Base-by-base conservation (phyloP, 1,284 basidiomycete genomes). In the Ganoderma leucocontextum region DNA sequence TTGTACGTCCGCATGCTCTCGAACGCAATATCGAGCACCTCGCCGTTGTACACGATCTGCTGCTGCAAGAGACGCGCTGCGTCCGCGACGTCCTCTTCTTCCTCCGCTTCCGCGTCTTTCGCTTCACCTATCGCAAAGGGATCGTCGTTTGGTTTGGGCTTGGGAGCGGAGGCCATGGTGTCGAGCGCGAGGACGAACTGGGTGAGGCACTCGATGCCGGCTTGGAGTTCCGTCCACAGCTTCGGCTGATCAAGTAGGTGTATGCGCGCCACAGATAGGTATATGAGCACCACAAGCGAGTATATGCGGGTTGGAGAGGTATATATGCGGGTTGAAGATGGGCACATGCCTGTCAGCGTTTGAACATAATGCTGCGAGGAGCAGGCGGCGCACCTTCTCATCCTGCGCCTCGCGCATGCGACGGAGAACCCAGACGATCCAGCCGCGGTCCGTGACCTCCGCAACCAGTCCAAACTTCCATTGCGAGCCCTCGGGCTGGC, bases 21-120 rank as follows among this genome's bases (percentile, higher is more conserved):
- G 52, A 96, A 82, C 0, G 95, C 88, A 29, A 96, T 89, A 75
- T 98, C 96, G 60, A 98, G 88, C 19, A 96, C 91, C 72, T 97
- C 95, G 42, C 94, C 95, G 75, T 96, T 96, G 82, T 98, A 98
- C 75, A 98, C 92, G 49, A 98, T 82, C 79, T 97, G 94, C 74
- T 95, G 90, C 75, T 95, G 94, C 2, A 98, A 83, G 15, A 91
- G 83, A 67, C 89, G 89, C 44, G 95, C 93, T 6, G 91, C 91
- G 55, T 97, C 93, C 42, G 84, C 81, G 68, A 95, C 84, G 4
- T 85, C 85, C n/a, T 87, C 80, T 64, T 91, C 90, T 47, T 62
- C 63, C 22, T 44, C 60, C 38, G 52, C 44, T 9, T 72, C 67
- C 13, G 65, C 64, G 36, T 66, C 63, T 10, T 72, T 64, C 8